Evolutionary conservation across 2,329 filamentous ascomycete species (phyloP), one percentile per base, ranked within the genome.

Genomic region (Cordyceps tenuipes): DNA sequence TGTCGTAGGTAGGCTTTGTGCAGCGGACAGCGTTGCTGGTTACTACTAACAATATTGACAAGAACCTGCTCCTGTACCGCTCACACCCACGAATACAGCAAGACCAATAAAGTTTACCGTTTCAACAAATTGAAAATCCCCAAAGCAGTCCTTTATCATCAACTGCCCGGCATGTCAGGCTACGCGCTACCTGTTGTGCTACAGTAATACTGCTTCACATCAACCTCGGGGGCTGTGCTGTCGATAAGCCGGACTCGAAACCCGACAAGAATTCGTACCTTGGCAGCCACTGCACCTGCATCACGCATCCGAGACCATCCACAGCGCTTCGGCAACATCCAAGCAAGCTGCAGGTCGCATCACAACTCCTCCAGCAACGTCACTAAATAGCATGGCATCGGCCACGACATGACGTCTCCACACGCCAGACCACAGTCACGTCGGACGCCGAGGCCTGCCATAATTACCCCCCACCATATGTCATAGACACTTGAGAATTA

Each of bases 391-490:
- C 17, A 31, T 26, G 49, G 39, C 52, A 29, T 48, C 49, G 50
- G 8, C 39, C 10, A 61, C 61, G 57, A 63, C 62, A 61, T 62
- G 57, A 63, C 62, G 57, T 49, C 48, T n/a, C 57, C 61, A 62
- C 61, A 50, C 57, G 58, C 53, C 46, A 55, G 55, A 56, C 55
- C 57, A 60, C 60, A 61, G 57, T 63, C 60, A 55, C 48, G 53
- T 57, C 48, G 47, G 36, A 39, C 41, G 52, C 53, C 59, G 47
- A 61, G 59, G 47, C 36, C 34, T 13, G 13, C 34, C 2, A 36
- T 36, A 13, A 46, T 46, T 39, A 57, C 53, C 59, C 59, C 29
- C 59, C 59, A 34, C 59, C 59, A 57, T 51, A 57, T 57, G 47
- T 44, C 52, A 51, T 61, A 21, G 19, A 31, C 53, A 29, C 41